Conservation (phyloP, 768 basidiomycete genomes). For the Rhodotorula sphaerocarpa region DNA sequence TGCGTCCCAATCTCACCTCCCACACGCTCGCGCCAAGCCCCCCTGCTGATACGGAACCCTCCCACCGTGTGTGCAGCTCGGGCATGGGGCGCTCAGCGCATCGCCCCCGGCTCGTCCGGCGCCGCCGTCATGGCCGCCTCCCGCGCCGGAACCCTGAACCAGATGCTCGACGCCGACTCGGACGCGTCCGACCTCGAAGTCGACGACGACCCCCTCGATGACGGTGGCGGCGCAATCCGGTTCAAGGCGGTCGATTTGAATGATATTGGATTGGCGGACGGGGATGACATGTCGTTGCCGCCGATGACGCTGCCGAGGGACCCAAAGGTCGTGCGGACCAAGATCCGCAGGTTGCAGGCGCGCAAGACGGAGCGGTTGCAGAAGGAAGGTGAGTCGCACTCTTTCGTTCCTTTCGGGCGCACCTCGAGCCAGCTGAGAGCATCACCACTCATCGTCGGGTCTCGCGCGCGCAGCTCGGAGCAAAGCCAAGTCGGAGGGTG, state of each 20-base stretch:
- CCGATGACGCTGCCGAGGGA: constrained; percentile 36
- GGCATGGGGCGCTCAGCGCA: constrained; percentile 10
- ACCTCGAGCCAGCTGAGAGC: too few species aligned
- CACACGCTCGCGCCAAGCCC: too few species aligned
- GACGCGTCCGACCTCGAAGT: constrained; percentile 38
- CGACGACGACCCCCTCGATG: constrained; percentile 15
- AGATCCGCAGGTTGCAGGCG: constrained; percentile 30
- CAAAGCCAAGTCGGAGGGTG: constrained; percentile 12
- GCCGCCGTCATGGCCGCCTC: constrained; percentile 34
- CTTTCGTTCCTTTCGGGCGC: too few species aligned
- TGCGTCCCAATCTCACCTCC: constrained; percentile 4
- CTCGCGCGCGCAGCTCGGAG: neutral
- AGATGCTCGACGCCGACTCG: constrained; percentile 35
- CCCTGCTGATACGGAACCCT: too few species aligned
- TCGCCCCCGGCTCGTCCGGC: constrained; percentile 12
- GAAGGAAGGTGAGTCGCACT: constrained; percentile 21
- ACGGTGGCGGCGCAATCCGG: constrained; percentile 12
- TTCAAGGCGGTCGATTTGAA: constrained; percentile 34
- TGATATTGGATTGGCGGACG: constrained; percentile 33
- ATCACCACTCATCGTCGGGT: too few species aligned
- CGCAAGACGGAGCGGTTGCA: constrained; percentile 28
- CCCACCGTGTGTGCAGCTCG: constrained; percentile 1
- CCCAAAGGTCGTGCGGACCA: constrained; percentile 28
- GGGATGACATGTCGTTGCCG: constrained; percentile 20
- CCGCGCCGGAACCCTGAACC: constrained; percentile 24